Percentiles rank a stretch among this genome's conserved stretches.
phyloP scores from a whole-genome alignment of 495 filamentous ascomycete species.

The Rusavskia elegans region DNA sequence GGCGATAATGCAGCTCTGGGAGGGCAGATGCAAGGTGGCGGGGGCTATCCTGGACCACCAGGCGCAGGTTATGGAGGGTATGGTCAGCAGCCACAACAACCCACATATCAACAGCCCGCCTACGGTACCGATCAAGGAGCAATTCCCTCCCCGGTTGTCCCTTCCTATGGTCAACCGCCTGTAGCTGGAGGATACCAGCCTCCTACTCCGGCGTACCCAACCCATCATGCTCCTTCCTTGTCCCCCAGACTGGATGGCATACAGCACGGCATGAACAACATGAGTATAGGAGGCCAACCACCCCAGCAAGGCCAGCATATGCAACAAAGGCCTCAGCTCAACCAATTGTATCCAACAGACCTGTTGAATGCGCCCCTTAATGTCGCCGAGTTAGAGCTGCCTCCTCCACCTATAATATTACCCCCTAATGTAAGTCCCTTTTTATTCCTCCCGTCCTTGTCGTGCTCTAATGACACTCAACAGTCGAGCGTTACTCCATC shows the following conservation, averaged over 20 bases:
- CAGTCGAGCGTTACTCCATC: conserved; percentile 87
- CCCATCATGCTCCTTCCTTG: conserved; percentile 29
- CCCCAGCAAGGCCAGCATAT: conserved; percentile 34
- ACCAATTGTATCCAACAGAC: conserved; percentile 84
- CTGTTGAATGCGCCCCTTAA: conserved; percentile 86
- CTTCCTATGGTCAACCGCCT: conserved; percentile 14
- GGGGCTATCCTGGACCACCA: conserved; percentile 26
- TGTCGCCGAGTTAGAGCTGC: conserved; percentile 78
- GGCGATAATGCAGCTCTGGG: conserved; percentile 70
- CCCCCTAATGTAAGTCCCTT: conserved; percentile 66
- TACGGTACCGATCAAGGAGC: conserved; percentile 33
- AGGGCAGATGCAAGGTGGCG: conserved; percentile 37
- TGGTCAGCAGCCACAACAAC: conserved; percentile 29
- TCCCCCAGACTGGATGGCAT: conserved; percentile 51
- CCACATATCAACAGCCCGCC: conserved; percentile 36
- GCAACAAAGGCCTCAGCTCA: conserved; percentile 43
- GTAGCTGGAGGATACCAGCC: conserved; percentile 45
- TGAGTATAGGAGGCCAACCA: conserved; percentile 51
- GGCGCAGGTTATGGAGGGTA: conserved; percentile 38
- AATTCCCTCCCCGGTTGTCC: conserved; percentile 17
- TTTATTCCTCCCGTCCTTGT: neutral
- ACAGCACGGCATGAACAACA: conserved; percentile 69
- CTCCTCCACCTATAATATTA: conserved; percentile 79
- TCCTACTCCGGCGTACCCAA: conserved; percentile 47
- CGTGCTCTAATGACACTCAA: conserved; percentile 17